Evolutionary conservation across 2,329 filamentous ascomycete genomes (phyloP), one percentile per base, ranked within the genome.

Genomic region (Diatrype stigma): DNA sequence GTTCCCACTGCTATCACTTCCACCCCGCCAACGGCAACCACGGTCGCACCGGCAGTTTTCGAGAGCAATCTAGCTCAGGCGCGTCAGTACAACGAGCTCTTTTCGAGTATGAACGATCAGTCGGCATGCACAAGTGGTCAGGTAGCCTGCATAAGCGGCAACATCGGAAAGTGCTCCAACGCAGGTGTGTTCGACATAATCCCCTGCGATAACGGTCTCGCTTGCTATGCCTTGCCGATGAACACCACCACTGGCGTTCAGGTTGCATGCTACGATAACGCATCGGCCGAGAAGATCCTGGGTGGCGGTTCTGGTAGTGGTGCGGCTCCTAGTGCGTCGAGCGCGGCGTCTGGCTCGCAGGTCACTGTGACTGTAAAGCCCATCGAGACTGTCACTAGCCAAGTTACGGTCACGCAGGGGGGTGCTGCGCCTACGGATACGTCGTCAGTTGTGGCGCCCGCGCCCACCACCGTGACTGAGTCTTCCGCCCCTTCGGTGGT

Each of bases 191-290:
- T 78, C 57, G 58, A 64, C 3, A 70, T 81, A 17, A 60, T 57
- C 0, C 53, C 63, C 10, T 74, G 74, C 38, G 46, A 56, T 1
- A 67, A 65, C 10, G 63, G 64, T 44, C 51, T 63, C n/a, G 63
- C 67, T 45, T 85, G 81, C 63, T 77, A 74, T 46, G 81, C 78
- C 2, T 63, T 84, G 54, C 82, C 82, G 0, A 75, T 82, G 70
- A 73, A 71, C 35, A 73, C 64, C 11, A 71, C 70, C 0, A 59
- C 60, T 0, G 80, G 79, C 3, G 76, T 80, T 10, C 62, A 69
- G 48, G 67, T 85, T 22, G 72, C 70, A 2, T 85, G 81, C 54
- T 67, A 69, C 26, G 66, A 75, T 46, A 58, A 64, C 10, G 60
- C 61, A 2, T 63, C 66, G 2, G 80, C 78, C 0, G 60, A 67